Conservation (phyloP, 73 alveolate species). For the Symbiodinium natans region DNA sequence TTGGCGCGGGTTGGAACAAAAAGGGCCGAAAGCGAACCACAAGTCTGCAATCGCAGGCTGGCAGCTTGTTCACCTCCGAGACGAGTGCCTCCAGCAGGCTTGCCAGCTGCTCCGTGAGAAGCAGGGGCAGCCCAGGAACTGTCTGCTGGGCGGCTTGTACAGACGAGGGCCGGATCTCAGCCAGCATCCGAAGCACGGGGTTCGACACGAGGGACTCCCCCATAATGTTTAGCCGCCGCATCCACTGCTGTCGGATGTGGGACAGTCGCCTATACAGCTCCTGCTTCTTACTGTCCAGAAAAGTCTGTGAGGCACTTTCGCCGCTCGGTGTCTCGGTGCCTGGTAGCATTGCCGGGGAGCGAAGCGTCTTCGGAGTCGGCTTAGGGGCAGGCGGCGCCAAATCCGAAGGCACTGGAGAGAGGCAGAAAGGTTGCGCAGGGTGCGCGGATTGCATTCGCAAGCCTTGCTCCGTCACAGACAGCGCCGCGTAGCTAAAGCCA, state of each 20-base stretch:
- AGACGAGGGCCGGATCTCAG: conserved; percentile 5
- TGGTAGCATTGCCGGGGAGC: neutral
- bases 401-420: neutral
- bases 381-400: neutral
- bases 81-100: neutral
- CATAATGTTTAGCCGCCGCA: conserved; percentile 66
- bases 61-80: neutral
- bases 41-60: neutral
- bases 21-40: too few species aligned
- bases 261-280: conserved; percentile 65
- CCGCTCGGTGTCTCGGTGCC: neutral
- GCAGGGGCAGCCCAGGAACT: conserved; percentile 51
- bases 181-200: conserved; percentile 46
- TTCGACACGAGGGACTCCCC: conserved; percentile 68
- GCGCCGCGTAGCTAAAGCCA: conserved; percentile 22
- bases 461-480: conserved; percentile 14
- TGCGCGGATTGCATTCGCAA: neutral
- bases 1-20: too few species aligned
- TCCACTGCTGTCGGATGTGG: conserved; percentile 65
- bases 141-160: neutral
- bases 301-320: neutral
- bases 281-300: neutral
- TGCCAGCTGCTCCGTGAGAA: neutral
- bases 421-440: neutral
- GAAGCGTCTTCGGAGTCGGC: neutral